Evolutionary conservation across 129 eudicot genomes (phyloP).

Genomic region (sunflower (Helianthus annuus)): HanXRQr2.0-SUNRISE NC_035436.2:178790203-178790702

Average conservation of each 20-base stretch:
- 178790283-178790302: conserved; percentile 12
- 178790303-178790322: not conserved
- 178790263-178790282: conserved; percentile 13
- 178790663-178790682: conserved; percentile 97
- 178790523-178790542: conserved; percentile 11
- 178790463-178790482: not conserved
- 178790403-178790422: not conserved
- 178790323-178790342: not conserved
- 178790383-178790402: not conserved
- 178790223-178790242: conserved; percentile 85
- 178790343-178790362: not conserved
- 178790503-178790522: not conserved
- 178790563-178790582: conserved; percentile 13
- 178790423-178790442: not conserved
- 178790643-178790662: conserved; percentile 93
- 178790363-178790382: not conserved
- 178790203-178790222: conserved; percentile 98
- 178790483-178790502: not conserved
- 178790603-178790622: conserved; percentile 97
- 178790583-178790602: conserved; percentile 5
- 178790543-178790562: conserved; percentile 1
- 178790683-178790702: conserved; percentile 61
- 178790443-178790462: not conserved
- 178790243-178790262: conserved; percentile 10
- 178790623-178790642: conserved; percentile 86